phyloP scores from a whole-genome alignment of 2,329 filamentous ascomycete species.

The Neonectria neomacrospora region DNA sequence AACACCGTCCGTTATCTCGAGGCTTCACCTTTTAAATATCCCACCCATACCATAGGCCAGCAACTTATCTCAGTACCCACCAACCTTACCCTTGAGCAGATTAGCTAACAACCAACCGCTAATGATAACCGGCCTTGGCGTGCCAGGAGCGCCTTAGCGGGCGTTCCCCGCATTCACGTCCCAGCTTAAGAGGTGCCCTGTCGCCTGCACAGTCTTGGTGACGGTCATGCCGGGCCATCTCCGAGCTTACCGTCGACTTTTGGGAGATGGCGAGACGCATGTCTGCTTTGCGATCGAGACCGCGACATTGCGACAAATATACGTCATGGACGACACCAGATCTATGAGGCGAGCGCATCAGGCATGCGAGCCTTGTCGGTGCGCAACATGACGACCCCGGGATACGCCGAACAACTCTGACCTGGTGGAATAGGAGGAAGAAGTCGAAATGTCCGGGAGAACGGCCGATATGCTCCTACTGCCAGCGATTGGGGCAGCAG shows the following conservation, averaged over 20 bases:
- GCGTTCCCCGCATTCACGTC: background rate
- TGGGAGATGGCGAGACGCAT: background rate
- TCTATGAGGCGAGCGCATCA: background rate
- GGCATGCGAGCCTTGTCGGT: conserved; percentile 1
- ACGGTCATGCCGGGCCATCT: background rate
- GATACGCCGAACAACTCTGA: background rate
- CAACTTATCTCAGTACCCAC: background rate
- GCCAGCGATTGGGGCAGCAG: conserved; percentile 31
- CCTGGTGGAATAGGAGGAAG: conserved; percentile 28
- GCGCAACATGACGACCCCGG: background rate
- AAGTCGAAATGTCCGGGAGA: conserved; percentile 41
- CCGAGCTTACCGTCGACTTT: background rate
- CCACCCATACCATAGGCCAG: background rate
- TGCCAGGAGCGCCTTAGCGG: background rate
- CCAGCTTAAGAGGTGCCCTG: background rate
- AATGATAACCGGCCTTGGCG: background rate
- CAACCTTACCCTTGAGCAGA: background rate
- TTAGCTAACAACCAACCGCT: background rate
- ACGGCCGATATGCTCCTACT: conserved; percentile 36
- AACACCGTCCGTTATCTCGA: background rate
- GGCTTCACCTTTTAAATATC: background rate
- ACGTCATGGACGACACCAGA: background rate
- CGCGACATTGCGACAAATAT: background rate
- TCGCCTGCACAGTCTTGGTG: background rate
- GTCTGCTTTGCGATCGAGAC: background rate